These are phyloP conservation scores for Fagopyrum tataricum DNA, from an alignment of 148 eudicot genomes.

Conservation along the genomic window DNA sequence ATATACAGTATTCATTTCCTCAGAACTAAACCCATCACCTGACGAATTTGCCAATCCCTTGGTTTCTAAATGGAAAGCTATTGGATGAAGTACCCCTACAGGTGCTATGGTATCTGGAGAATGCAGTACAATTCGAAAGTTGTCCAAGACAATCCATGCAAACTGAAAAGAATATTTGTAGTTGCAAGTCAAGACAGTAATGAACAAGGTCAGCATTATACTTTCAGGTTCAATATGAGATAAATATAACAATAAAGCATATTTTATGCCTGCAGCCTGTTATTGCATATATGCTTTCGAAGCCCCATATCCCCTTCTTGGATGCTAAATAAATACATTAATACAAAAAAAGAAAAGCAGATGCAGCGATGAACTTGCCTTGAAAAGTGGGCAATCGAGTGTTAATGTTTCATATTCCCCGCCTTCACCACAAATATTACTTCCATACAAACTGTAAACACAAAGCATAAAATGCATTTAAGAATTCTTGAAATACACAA, in stretches of 20 bases:
- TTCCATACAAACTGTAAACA: constrained; percentile 71
- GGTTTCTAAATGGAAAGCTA: constrained; percentile 71
- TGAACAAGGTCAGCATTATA: neutral
- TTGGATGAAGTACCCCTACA: constrained; percentile 93
- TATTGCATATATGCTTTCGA: neutral
- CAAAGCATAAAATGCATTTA: neutral
- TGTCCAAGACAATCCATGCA: constrained; percentile 82
- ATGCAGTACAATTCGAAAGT: constrained; percentile 65
- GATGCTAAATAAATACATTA: neutral
- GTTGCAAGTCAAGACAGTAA: neutral
- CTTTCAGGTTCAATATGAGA: neutral
- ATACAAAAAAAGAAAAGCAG: neutral
- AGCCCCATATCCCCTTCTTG: neutral
- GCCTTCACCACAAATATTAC: constrained; percentile 98
- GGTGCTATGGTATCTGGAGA: constrained; percentile 90
- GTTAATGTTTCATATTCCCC: constrained; percentile 98
- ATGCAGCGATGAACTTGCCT: constrained; percentile 31
- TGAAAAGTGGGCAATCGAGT: constrained; percentile 91
- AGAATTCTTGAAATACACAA: neutral
- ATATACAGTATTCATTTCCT: constrained; percentile 33
- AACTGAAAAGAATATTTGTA: constrained; percentile 43
- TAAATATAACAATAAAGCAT: neutral
- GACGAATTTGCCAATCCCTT: constrained; percentile 30
- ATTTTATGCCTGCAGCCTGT: neutral
- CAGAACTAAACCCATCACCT: constrained; percentile 29